These are phyloP conservation scores for Tillandsia leiboldiana DNA, from an alignment of 176 grass and related monocot species.

Conservation along the genomic window DNA sequence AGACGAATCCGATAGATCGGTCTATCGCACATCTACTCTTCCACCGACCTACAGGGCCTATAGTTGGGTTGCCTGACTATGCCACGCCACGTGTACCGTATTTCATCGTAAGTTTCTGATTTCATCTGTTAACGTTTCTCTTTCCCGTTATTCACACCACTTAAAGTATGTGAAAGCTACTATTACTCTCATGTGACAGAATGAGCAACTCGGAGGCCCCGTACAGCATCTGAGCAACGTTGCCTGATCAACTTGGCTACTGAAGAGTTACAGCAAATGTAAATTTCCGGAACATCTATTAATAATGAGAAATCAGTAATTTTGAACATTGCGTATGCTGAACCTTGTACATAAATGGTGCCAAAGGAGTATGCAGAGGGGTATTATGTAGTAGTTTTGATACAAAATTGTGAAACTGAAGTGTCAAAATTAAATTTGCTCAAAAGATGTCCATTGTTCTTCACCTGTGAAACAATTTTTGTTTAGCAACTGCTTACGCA, in stretches of 20 bases:
- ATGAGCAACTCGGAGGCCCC: neutral
- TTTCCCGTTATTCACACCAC: neutral
- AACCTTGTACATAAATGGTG: too few relatives aligned
- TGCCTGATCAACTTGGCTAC: neutral
- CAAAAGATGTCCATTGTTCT: too few relatives aligned
- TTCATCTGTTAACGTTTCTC: neutral
- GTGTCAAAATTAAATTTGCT: too few relatives aligned
- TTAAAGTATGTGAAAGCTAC: neutral
- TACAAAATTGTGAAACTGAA: too few relatives aligned
- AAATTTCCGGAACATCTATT: neutral
- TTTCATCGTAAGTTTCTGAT: neutral
- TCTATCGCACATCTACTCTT: slow-evolving; percentile 43
- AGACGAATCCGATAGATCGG: slow-evolving; percentile 33
- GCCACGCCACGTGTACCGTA: neutral
- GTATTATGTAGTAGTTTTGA: too few relatives aligned
- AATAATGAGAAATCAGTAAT: neutral
- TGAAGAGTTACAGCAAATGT: neutral
- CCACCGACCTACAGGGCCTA: slow-evolving; percentile 10
- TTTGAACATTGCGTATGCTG: neutral
- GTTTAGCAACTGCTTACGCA: too few relatives aligned
- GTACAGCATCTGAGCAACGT: neutral
- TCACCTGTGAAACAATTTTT: too few relatives aligned
- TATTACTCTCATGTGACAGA: neutral
- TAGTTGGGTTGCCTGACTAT: neutral
- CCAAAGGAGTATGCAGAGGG: too few relatives aligned